These are phyloP conservation scores for Trametes sanguinea DNA, from an alignment of 768 basidiomycete species.

Conservation along the genomic window DNA sequence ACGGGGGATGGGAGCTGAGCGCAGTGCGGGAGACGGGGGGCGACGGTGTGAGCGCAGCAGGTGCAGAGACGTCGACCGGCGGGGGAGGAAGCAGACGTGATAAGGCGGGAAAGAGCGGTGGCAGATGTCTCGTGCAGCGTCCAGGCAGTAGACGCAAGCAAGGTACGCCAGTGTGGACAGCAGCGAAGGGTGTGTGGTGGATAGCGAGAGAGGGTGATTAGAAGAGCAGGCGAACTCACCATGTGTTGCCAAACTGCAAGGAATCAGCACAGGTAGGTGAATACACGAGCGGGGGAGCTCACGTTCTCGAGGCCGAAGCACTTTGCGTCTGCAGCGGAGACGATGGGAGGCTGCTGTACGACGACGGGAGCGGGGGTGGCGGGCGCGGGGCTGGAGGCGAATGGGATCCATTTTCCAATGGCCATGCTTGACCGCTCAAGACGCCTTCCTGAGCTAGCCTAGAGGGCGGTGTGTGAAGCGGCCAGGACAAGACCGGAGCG, in stretches of 20 bases:
- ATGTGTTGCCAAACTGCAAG: conserved; percentile 91
- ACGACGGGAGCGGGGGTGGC: conserved; percentile 22
- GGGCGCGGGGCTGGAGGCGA: conserved; percentile 26
- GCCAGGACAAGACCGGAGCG: conserved; percentile 2
- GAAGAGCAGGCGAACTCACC: conserved; percentile 48
- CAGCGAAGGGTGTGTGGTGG: not conserved
- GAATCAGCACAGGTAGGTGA: conserved; percentile 14
- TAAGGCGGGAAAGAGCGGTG: too few species aligned
- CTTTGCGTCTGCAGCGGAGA: conserved; percentile 71
- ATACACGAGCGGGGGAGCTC: conserved; percentile 34
- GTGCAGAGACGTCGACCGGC: too few species aligned
- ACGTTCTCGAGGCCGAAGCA: conserved; percentile 98
- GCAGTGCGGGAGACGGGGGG: too few species aligned
- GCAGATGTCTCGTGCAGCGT: too few species aligned
- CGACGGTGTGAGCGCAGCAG: not conserved
- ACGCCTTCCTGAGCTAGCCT: conserved; percentile 1
- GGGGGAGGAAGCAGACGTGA: too few species aligned
- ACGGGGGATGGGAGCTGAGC: too few species aligned
- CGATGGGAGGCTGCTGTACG: conserved; percentile 24
- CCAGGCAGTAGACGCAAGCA: too few species aligned
- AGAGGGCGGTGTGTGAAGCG: not conserved
- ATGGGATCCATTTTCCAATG: conserved; percentile 34
- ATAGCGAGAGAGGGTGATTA: not conserved
- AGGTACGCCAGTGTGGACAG: too few species aligned
- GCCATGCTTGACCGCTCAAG: conserved; percentile 24